Base-by-base conservation (phyloP, 768 basidiomycete genomes). In the Russula emetica region DNA sequence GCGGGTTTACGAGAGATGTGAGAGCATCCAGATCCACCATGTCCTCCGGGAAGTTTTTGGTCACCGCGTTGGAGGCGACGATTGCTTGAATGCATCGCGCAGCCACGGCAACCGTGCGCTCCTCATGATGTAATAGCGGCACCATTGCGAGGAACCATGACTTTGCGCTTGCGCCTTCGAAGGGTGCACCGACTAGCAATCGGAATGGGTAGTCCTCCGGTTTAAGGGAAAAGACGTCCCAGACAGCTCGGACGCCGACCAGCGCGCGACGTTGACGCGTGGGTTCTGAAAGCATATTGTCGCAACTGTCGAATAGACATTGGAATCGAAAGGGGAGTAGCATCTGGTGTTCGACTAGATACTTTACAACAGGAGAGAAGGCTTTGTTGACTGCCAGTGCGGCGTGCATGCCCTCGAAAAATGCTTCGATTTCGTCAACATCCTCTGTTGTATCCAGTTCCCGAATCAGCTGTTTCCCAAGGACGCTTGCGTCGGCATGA, bases 31-130 rank as follows among this genome's bases (percentile, higher is more conserved):
- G 51, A 40, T 60, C 59, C 8, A 38, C 59, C 20, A 1, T 16
- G 26, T 44, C 50, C 11, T 40, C 51, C 4, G 40, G 40, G 3
- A 28, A 30, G 20, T 3, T 40, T 24, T 52, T 53, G 51, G 59
- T 60, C 40, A 60, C 40, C n/a, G 51, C 59, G 36, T 60, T 60
- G 20, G 59, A 60, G 38, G 59, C 59, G 18, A 60, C 38, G 14
- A 60, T 53, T 30, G 59, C 59, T 44, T 60, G 59, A 18, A 60
- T 60, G 40, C 51, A 53, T 8, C 59, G 20, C 3, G 51, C 51
- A 2, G 59, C 50, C 13, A 18, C 40, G 1, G 59, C 51, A 3
- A 60, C 28, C 5, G 50, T 52, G 26, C 24, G 38, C n/a, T 52
- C 51, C 30, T 60, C 59, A 28, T 53, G 51, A 20, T 4, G 24